Evolutionary conservation across 1,139 yeast species (phyloP).

Genomic region (Torulaspora globosa): DNA sequence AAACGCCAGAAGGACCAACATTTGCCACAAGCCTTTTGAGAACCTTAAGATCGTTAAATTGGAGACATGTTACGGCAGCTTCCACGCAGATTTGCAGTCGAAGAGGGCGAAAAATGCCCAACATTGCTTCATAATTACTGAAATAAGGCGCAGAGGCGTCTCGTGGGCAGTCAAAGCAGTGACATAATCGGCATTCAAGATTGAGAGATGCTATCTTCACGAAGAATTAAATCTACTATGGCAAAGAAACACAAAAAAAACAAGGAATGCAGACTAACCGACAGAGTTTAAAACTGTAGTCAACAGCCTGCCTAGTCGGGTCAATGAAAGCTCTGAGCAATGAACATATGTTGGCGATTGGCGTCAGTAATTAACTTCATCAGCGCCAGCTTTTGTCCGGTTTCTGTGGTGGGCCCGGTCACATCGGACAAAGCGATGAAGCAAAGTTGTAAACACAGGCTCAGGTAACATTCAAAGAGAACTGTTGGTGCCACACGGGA

Average conservation of each 20-base stretch:
- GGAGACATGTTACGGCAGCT: background rate
- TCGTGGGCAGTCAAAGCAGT: too few relatives aligned
- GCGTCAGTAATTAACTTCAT: background rate
- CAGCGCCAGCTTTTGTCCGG: constrained; percentile 1
- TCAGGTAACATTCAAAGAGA: background rate
- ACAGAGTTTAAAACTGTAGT: background rate
- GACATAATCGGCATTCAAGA: too few relatives aligned
- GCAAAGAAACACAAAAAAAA: too few relatives aligned
- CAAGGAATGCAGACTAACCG: too few relatives aligned
- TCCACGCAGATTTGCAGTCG: too few relatives aligned
- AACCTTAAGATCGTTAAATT: background rate
- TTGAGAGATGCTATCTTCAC: too few relatives aligned
- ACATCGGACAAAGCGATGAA: constrained; percentile 4
- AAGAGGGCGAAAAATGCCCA: too few relatives aligned
- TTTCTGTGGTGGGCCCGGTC: background rate
- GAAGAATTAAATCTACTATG: too few relatives aligned
- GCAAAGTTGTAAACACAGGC: constrained; percentile 5
- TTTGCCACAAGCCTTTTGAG: background rate
- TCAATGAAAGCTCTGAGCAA: too few relatives aligned
- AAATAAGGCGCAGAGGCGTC: too few relatives aligned
- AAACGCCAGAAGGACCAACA: background rate
- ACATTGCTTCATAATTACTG: too few relatives aligned
- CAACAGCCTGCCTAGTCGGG: background rate
- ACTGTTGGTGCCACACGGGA: background rate
- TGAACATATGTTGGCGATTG: too few relatives aligned